Base-by-base conservation (phyloP, 495 filamentous ascomycete species). In the Cudoniella acicularis region DNA sequence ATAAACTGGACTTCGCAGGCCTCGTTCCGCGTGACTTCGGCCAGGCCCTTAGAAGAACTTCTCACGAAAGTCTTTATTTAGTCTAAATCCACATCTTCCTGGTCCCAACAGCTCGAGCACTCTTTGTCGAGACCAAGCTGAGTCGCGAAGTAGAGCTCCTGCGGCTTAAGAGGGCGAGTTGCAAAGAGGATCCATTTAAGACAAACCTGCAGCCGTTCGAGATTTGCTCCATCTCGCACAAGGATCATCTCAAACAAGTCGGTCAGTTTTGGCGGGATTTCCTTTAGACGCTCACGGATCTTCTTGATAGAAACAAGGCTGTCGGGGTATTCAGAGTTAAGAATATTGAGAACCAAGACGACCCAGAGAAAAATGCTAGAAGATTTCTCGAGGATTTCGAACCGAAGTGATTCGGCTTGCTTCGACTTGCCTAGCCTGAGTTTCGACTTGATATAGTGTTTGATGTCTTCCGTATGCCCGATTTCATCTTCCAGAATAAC, bases 161-260 rank as follows among this genome's bases (percentile, higher is more conserved):
- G 61, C 20, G 61, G 43, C 16, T 63, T 62, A 26, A 76, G 45
- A 6, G 71, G 71, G 23, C 65, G 52, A 13, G 18, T 54, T n/a
- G 70, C 68, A 50, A 70, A 74, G 50, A 64, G 70, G 22, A 76
- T 60, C 72, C 72, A 77, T 59, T 72, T 66, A 18, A 76, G 58
- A 36, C 74, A 67, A 36, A 59, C 45, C 1, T 67, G 26, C 24
- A 70, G 41, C 22, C 45, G 25, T 49, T 67, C 59, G 17, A 47
- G 60, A 20, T 54, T 64, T 24, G 43, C 65, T 50, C 20, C n/a
- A 54, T 42, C 61, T 52, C 56, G 67, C 51, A 16, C 61, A 17
- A 78, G 42, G 16, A 78, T 77, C 59, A 72, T 65, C 54, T 66
- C 68, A 58, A 79, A 77, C 11, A 79, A 57, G 1, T 74, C 68